Percentiles rank a stretch among this genome's conserved stretches.
Evolutionary conservation across 1,139 yeast genomes (phyloP).

Genomic region (Kurtzmaniella natalensis): DNA sequence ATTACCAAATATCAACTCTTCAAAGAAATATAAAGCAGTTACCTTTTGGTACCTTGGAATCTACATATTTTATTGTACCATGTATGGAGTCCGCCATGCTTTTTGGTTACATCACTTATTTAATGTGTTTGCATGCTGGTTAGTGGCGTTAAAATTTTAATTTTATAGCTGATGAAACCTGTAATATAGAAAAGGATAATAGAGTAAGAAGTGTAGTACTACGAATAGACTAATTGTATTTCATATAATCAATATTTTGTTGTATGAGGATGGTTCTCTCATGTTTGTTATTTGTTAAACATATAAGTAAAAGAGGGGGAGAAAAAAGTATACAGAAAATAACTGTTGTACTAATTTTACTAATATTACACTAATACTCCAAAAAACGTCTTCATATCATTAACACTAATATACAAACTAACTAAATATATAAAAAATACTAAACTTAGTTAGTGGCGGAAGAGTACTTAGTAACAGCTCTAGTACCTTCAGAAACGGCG

Average conservation of each 20-base stretch:
- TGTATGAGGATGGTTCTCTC: no score
- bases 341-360: no score
- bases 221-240: no score
- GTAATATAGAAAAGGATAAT: no score
- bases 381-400: conserved; percentile 8
- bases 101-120: conserved; percentile 69
- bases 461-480: conserved; percentile 99
- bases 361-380: no score
- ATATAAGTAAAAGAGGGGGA: no score
- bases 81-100: conserved; percentile 66
- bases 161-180: no score
- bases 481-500: conserved; percentile 98
- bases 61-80: conserved; percentile 48
- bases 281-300: no score
- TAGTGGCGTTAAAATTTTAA: no score
- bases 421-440: conserved; percentile 2
- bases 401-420: conserved; percentile 10
- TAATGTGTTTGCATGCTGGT: conserved; percentile 50
- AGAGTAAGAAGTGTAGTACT: no score
- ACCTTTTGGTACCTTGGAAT: conserved; percentile 34
- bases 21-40: conserved; percentile 16
- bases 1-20: conserved; percentile 17
- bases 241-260: no score
- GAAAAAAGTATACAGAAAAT: no score
- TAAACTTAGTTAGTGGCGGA: conserved; percentile 57